Percentiles rank a stretch among this genome's conserved stretches.
These are phyloP conservation scores for Fomitopsis pulvina DNA, from an alignment of 768 basidiomycete species.

Conservation along the genomic window DNA sequence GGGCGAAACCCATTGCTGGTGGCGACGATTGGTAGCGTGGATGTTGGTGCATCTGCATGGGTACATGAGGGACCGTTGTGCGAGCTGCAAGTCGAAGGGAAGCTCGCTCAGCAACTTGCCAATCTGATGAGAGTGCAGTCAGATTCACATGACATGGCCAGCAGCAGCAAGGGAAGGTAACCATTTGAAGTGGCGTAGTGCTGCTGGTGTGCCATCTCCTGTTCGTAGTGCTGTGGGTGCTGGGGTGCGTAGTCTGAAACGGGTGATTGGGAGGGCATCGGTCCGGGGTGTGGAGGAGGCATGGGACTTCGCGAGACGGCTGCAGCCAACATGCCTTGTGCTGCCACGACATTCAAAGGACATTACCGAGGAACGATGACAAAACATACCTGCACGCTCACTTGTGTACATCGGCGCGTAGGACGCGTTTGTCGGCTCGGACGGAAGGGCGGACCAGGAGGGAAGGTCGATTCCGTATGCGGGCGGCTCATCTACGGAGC, in stretches of 20 bases:
- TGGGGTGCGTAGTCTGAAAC: constrained; percentile 8
- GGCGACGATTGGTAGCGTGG: constrained; percentile 6
- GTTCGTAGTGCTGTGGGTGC: constrained; percentile 15
- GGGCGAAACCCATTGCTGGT: constrained; percentile 1
- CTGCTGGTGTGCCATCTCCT: constrained; percentile 8
- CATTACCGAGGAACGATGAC: neutral
- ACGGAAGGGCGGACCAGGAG: constrained; percentile 25
- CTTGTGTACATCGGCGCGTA: constrained; percentile 49
- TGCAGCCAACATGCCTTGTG: constrained; percentile 1
- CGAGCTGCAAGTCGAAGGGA: constrained; percentile 56
- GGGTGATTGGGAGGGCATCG: neutral
- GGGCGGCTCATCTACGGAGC: constrained; percentile 16
- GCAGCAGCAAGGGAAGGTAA: constrained; percentile 12
- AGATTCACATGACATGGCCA: constrained; percentile 16
- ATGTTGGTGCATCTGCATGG: constrained; percentile 12
- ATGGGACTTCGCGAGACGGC: constrained; percentile 6
- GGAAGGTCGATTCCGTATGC: constrained; percentile 20
- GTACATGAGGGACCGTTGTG: constrained; percentile 27
- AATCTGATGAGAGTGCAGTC: constrained; percentile 30
- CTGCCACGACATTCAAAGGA: too few relatives aligned
- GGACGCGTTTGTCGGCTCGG: constrained; percentile 28
- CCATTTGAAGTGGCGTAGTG: constrained; percentile 12
- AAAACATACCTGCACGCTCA: constrained; percentile 46
- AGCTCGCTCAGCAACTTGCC: constrained; percentile 47
- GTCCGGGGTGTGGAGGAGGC: neutral